Base-by-base conservation (phyloP, 345 rosid species). In the Eucalyptus marginata region DNA sequence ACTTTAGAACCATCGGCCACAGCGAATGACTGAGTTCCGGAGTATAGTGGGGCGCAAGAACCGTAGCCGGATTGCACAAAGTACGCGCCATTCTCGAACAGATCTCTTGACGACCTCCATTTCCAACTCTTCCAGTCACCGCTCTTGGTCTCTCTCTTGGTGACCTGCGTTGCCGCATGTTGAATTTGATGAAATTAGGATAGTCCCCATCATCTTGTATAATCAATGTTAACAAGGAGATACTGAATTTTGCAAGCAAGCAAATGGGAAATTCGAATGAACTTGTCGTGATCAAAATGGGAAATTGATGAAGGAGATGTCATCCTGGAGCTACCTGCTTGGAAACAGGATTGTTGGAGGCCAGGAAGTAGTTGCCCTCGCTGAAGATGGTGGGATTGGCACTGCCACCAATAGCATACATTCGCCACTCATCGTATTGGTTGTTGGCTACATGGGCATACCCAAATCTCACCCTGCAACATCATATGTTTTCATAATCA, bases 321-420 rank as follows among this genome's bases (percentile, higher is more conserved):
- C 49, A 29, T 58, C 12, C 18, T 27, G 50, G 83, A 25, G 15
- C 47, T 93, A 96, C 99, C 97, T 96, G 93, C 88, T 96, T 97
- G 64, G 93, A 90, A 86, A 88, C 87, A 11, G 87, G 88, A 86
- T 93, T 87, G 86, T 88, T 86, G 29, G 98, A 93, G 79, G 99
- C 99, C 44, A 92, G 89, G 91, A 95, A 97, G 91, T 96, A 93
- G 93, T 96, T 96, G 25, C 98, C 99, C 92, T 97, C 97, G 81
- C 99, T 97, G 87, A 94, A 93, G 86, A 96, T 97, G 87, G 99
- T 96, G 17, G 99, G 99, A 88, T 95, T 89, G 31, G 98, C 97
- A 86, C 99, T 97, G 44, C 99, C 99, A 86, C 99, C 99, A 36
- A 97, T 95, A 66, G 98, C 97, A 90, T 97, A 97, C 99, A 97